Conservation (phyloP, 805 yeast species). For the Zygosaccharomyces bailii region DNA sequence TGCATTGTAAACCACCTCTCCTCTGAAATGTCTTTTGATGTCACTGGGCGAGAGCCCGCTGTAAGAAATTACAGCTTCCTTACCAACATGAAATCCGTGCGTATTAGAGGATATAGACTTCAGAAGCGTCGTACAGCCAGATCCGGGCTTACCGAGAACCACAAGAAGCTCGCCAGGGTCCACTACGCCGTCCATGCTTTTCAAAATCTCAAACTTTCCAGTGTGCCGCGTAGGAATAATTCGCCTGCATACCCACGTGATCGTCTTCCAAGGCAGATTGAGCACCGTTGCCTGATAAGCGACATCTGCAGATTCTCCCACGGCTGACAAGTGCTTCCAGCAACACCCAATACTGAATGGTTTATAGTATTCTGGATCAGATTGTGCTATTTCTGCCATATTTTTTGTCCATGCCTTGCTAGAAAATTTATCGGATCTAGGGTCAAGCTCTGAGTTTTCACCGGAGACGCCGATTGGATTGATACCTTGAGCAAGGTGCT, state of each 20-base stretch:
- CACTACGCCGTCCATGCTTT: slow-evolving; percentile 64
- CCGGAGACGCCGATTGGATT: slow-evolving; percentile 22
- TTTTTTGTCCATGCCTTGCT: slow-evolving; percentile 68
- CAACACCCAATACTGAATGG: slow-evolving; percentile 59
- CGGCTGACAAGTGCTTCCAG: slow-evolving; percentile 55
- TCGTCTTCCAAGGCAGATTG: slow-evolving; percentile 39
- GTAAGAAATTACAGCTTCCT: slow-evolving; percentile 47
- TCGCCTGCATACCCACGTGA: slow-evolving; percentile 23
- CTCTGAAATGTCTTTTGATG: slow-evolving; percentile 52
- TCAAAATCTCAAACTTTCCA: slow-evolving; percentile 48
- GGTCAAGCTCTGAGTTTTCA: slow-evolving; percentile 43
- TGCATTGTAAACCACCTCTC: slow-evolving; percentile 69
- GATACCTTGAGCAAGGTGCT: slow-evolving; percentile 38
- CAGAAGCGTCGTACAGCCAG: slow-evolving; percentile 70
- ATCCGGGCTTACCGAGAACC: slow-evolving; percentile 72
- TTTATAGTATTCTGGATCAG: slow-evolving; percentile 61
- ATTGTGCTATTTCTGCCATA: slow-evolving; percentile 47
- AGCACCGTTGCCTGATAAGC: slow-evolving; percentile 61
- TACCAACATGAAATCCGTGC: slow-evolving; percentile 52
- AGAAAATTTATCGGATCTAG: slow-evolving; percentile 54
- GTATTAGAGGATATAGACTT: slow-evolving; percentile 60
- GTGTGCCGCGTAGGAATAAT: slow-evolving; percentile 26
- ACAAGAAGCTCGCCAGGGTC: slow-evolving; percentile 64
- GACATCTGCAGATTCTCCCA: slow-evolving; percentile 63
- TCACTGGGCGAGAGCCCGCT: slow-evolving; percentile 53